A percentile compares a stretch with the other conserved stretches of the same genome.
These are phyloP conservation scores for Akebia trifoliata DNA, from an alignment of 164 flowering plant species.

Conservation along the genomic window DNA sequence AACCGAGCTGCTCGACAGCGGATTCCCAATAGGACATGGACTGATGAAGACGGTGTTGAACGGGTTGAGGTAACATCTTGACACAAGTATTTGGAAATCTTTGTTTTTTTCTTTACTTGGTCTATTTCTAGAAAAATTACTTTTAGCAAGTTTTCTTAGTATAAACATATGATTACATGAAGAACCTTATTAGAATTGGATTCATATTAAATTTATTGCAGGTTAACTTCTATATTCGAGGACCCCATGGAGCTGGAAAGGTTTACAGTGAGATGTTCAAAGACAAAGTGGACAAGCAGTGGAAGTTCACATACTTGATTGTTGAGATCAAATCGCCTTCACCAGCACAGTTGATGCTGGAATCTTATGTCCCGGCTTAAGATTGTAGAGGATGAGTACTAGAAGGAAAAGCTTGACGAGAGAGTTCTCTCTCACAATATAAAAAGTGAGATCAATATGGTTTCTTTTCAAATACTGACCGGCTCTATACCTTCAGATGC, in stretches of 20 bases:
- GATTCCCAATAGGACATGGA: constrained; percentile 71
- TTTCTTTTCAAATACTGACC: no score
- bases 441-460: no score
- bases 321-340: constrained; percentile 73
- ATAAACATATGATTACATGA: no score
- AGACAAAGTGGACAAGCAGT: constrained; percentile 74
- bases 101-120: no score
- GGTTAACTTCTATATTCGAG: constrained; percentile 80
- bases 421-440: no score
- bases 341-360: constrained; percentile 60
- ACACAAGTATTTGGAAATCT: neutral
- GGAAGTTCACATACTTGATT: constrained; percentile 79
- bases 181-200: no score
- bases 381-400: neutral
- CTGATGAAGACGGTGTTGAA: constrained; percentile 85
- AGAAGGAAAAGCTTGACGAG: no score
- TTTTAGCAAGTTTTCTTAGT: no score
- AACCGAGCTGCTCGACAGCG: constrained; percentile 94
- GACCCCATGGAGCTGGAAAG: constrained; percentile 85
- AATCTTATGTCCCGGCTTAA: constrained; percentile 79
- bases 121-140: no score
- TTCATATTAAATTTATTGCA: constrained; percentile 20
- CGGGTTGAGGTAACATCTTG: constrained; percentile 60
- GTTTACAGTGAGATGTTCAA: constrained; percentile 82
- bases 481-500: no score